Base-by-base conservation (phyloP, 2,329 filamentous ascomycete species). In the Claviceps maximensis region DNA sequence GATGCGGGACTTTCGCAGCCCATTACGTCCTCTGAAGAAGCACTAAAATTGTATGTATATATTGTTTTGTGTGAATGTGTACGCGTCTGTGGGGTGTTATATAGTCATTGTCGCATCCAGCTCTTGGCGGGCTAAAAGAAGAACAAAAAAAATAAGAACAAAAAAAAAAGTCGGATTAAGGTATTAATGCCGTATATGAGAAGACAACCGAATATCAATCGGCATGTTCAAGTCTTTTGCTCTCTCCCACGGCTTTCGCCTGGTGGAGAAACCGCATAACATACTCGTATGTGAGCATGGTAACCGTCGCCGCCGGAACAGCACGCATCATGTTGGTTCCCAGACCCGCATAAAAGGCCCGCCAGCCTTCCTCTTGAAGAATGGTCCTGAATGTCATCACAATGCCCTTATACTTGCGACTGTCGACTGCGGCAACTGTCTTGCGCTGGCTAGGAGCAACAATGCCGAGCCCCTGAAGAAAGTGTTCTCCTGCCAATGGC, bases 301-400 rank as follows among this genome's bases (percentile, higher is more conserved):
- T 98, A 27, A 95, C 95, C 63, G 95, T 95, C 21, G 93, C 91
- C 23, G 93, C 89, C 33, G 93, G 93, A 13, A 98, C 85, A 8
- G 93, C 93, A 53, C 93, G 81, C 75, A 97, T 89, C 82, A 98
- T 87, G 70, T 98, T 98, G 49, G 91, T 95, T 40, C 93, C 93
- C 76, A 98, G 89, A 38, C 93, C 93, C 25, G 90, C 91, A 67
- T 98, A 98, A 62, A 98, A 97, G 3, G 91, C 91, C 57, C 86
- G 79, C 90, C 91, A 96, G 7, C 93, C 93, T 69, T 98, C 93
- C 68, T 98, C 93, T 36, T 74, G 74, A 40, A 96, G 72, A 56
- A 98, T 97, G 2, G 84, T 90, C 57, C 83, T 81, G 67, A 86
- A 91, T 0, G 91, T 96, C 64, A 79, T 83, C 46, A 90, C 68